Conservation (phyloP, 108 stramenopile species). For the Aurantiochytrium sp. region DNA sequence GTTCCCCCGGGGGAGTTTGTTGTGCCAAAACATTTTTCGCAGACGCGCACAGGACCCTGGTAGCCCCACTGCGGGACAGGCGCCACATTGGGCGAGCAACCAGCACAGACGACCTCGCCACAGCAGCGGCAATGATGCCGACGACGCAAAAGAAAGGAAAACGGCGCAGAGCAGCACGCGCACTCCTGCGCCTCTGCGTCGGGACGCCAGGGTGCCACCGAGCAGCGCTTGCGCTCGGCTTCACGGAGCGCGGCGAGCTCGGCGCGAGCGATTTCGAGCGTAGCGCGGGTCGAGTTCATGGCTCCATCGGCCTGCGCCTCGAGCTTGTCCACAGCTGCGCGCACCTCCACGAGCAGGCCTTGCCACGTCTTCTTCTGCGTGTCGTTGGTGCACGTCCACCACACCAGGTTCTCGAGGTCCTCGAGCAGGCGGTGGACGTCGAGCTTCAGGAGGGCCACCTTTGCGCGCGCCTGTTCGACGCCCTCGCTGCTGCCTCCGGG, state of each 20-base stretch:
- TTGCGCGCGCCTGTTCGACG: not conserved
- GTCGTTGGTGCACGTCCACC: not conserved
- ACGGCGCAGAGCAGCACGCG: not conserved
- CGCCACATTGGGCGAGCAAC: not conserved
- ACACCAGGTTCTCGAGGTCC: slow-evolving; percentile 9
- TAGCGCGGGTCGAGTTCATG: not conserved
- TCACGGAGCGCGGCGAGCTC: not conserved
- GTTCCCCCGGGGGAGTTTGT: not conserved
- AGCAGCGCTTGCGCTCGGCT: not conserved
- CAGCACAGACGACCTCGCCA: not conserved
- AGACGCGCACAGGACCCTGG: slow-evolving; percentile 3
- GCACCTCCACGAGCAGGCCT: not conserved
- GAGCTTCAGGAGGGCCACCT: not conserved
- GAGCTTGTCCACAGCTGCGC: not conserved
- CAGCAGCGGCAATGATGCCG: slow-evolving; percentile 17
- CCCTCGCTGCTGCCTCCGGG: not conserved
- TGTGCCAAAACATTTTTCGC: not conserved
- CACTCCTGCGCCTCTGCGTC: not conserved
- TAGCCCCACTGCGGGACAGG: slow-evolving; percentile 10
- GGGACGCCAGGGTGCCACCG: not conserved
- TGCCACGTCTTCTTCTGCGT: not conserved
- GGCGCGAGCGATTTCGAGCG: not conserved
- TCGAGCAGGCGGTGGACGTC: not conserved
- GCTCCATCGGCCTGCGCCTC: not conserved
- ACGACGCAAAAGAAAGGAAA: not conserved